phyloP scores from a whole-genome alignment of 2,329 filamentous ascomycete species.

The Malbranchea zuffiana region DNA sequence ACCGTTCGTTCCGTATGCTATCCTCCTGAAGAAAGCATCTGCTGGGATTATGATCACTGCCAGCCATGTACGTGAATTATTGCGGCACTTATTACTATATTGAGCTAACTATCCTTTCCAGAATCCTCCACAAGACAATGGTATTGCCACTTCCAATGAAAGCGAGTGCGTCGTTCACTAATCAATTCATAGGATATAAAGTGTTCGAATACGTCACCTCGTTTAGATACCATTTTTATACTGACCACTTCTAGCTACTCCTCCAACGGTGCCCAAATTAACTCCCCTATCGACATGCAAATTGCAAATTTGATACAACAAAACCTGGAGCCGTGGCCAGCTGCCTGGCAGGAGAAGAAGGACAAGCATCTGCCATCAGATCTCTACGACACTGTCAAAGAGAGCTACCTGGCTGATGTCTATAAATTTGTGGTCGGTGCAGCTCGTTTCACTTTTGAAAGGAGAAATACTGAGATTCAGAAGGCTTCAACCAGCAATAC shows the following conservation, averaged over 20 bases:
- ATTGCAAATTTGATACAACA: slow-evolving; percentile 47
- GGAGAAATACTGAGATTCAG: slow-evolving; percentile 2
- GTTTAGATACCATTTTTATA: background rate
- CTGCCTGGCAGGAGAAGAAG: slow-evolving; percentile 28
- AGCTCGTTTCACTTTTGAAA: background rate
- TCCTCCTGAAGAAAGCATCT: slow-evolving; percentile 42
- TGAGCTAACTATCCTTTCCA: slow-evolving; percentile 13
- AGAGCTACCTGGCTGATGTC: slow-evolving; percentile 5
- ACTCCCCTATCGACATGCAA: slow-evolving; percentile 49
- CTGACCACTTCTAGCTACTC: slow-evolving; percentile 41
- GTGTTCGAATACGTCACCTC: slow-evolving; percentile 31
- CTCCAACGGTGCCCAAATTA: slow-evolving; percentile 55
- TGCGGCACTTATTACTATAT: background rate
- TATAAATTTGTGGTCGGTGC: slow-evolving; percentile 7
- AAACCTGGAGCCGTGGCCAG: slow-evolving; percentile 42
- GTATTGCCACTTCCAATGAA: slow-evolving; percentile 16
- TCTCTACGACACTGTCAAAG: background rate
- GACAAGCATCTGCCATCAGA: background rate
- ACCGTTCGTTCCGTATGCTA: slow-evolving; percentile 52
- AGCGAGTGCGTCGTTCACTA: background rate
- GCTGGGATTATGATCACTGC: slow-evolving; percentile 58
- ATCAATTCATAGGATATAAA: slow-evolving; percentile 43
- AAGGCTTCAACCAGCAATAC: slow-evolving; percentile 26
- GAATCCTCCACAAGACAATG: slow-evolving; percentile 54
- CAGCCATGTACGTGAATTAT: slow-evolving; percentile 39